Base-by-base conservation (phyloP, 495 filamentous ascomycete species). In the Talaromyces nanjingensis region DNA sequence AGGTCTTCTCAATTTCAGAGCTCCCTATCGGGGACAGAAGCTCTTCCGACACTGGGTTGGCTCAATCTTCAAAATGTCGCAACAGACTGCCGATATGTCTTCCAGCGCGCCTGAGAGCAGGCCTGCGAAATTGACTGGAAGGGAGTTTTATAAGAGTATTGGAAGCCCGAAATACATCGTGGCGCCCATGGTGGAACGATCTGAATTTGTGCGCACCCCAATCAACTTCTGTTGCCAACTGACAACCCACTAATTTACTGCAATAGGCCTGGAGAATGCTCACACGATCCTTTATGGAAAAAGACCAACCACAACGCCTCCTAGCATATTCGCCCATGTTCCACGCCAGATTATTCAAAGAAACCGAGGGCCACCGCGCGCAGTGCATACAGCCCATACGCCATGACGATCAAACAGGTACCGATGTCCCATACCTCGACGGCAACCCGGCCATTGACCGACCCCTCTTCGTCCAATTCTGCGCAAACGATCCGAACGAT, bases 181-280 rank as follows among this genome's bases (percentile, higher is more conserved):
- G 29, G 94, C 94, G 37, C 94, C 94, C 34, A 99, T 99, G 94
- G 94, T 99, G 22, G 94, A 98, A 67, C 89, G 97, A 71, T 96
- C 92, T 4, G 96, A 98, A 79, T 96, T 97, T 78, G 93, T 97
- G 81, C 65, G 88, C 79, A 39, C 62, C 63, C 66, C 29, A 27
- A 24, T 42, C 14, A 64, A 8, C 53, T 55, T 22, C 49, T 34
- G 25, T n/a, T 37, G 1, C 25, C 24, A 22, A 11, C 54, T 20
- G 31, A 11, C n/a, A 3, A 37, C 37, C 52, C n/a, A 12, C 11
- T 18, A 63, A 53, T n/a, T n/a, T 31, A 64, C 72, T 72, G 55
- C 79, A 63, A 6, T 16, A 96, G 92, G 93, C 92, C 69, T 97
- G 94, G 94, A 90, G 94, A 66, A 87, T 96, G 82, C 87, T 98